Evolutionary conservation across 108 stramenopile species (phyloP).

Genomic region (Cyclotella atomus): DNA sequence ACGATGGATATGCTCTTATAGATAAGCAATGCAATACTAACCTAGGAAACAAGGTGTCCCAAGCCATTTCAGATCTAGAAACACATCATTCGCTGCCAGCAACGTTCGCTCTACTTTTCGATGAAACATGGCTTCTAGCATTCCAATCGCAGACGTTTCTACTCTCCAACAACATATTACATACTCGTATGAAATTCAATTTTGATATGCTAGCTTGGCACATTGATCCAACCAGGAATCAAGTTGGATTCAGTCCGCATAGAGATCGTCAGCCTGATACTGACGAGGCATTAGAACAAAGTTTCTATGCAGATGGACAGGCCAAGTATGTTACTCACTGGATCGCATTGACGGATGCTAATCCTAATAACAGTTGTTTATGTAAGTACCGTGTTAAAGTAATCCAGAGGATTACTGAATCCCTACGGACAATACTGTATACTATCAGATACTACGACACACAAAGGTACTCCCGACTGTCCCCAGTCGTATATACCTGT

Average conservation of each 20-base stretch:
- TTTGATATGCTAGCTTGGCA: constrained; percentile 81
- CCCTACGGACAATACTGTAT: too few relatives aligned
- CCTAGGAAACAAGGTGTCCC: neutral
- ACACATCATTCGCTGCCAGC: constrained; percentile 50
- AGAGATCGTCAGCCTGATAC: constrained; percentile 75
- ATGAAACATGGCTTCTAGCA: constrained; percentile 72
- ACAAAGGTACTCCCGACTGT: too few relatives aligned
- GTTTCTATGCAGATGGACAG: constrained; percentile 46
- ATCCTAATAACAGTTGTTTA: constrained; percentile 71
- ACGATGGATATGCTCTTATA: constrained; percentile 37
- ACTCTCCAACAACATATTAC: constrained; percentile 18
- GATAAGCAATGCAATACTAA: neutral
- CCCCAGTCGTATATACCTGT: too few relatives aligned
- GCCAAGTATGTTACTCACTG: constrained; percentile 80
- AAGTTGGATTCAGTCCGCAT: constrained; percentile 70
- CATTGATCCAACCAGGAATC: constrained; percentile 54
- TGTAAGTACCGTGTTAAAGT: too few relatives aligned
- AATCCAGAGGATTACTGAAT: too few relatives aligned
- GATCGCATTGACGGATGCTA: constrained; percentile 72
- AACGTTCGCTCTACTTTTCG: constrained; percentile 67
- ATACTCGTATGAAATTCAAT: constrained; percentile 51
- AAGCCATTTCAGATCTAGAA: constrained; percentile 27
- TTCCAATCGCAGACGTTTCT: constrained; percentile 3
- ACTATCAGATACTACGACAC: too few relatives aligned
- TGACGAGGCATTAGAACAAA: constrained; percentile 14